Percentiles rank a stretch among this genome's conserved stretches.
phyloP scores from a whole-genome alignment of 2,329 filamentous ascomycete genomes.

The Dactylellina sp. region DNA sequence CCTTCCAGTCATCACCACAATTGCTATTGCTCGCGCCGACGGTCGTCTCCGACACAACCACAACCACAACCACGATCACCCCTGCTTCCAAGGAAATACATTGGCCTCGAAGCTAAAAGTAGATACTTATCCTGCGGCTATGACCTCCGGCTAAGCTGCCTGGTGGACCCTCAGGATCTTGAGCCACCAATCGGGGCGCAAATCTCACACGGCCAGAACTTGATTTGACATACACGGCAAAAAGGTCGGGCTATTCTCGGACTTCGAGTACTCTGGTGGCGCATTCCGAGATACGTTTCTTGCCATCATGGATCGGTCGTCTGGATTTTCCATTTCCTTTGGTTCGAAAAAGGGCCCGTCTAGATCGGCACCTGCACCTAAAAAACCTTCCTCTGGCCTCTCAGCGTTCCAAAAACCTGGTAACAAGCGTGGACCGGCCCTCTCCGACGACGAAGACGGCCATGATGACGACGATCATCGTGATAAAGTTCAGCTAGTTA shows the following conservation, averaged over 20 bases:
- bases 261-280: no score
- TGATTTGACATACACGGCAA: background rate
- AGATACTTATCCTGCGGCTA: conserved; percentile 3
- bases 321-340: conserved; percentile 59
- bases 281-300: no score
- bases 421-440: conserved; percentile 59
- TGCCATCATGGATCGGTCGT: conserved; percentile 18
- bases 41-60: conserved; percentile 10
- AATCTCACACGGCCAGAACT: background rate
- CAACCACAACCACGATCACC: conserved; percentile 11
- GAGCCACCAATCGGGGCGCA: background rate
- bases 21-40: no score
- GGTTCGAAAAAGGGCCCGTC: conserved; percentile 54
- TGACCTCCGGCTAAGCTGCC: background rate
- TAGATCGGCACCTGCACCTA: conserved; percentile 24
- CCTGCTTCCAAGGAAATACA: conserved; percentile 33
- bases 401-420: conserved; percentile 47
- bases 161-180: conserved; percentile 2
- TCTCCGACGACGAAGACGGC: conserved; percentile 58
- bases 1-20: conserved; percentile 10
- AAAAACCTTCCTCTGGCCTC: conserved; percentile 25
- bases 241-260: no score
- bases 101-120: background rate
- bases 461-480: conserved; percentile 51
- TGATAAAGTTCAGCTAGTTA: conserved; percentile 59